Evolutionary conservation across 176 grass and related monocot species (phyloP), one percentile per base, ranked within the genome.

Genomic region (Musa schizocarpa): DNA sequence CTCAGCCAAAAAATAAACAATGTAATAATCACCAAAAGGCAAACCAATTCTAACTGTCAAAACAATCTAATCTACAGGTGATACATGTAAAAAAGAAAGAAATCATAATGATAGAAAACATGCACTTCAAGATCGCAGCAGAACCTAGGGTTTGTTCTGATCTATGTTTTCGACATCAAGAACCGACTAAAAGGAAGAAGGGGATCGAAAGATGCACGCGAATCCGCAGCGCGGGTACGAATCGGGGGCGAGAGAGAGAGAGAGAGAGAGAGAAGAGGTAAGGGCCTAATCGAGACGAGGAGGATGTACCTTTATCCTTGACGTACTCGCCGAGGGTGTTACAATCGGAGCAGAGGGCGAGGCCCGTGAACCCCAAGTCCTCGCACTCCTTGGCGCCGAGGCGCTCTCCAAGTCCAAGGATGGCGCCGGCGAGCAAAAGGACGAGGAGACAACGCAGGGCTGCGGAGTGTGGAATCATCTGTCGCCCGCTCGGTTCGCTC

Each of bases 271-370:
- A 50, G 8, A 9, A 3, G 27, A 9, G 55, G 63, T 61, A 23
- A 17, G 20, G 52, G 9, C 8, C 9, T 22, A n/a, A 49, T 17
- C 1, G 14, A 43, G 34, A 43, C 0, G 34, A 43, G 34, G 34
- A 29, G 70, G 9, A 27, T 29, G 17, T 77, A 99, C 96, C 96
- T 86, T 92, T 65, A 62, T 99, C 86, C 87, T 99, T 95, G 27
- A 99, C 85, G 74, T 91, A 95, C 67, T 99, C 96, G 1, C 71
- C 25, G 24, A 99, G 84, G 48, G 90, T 84, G 65, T 81, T 89
- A 88, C 96, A 95, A 81, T 99, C 91, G 81, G 96, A 99, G 85
- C 96, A 99, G 34, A 99, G 88, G 50, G 96, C 96, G 54, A 99
- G 96, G 73, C 96, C 91, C 29, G 96, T 99, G 85, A 99, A 99